phyloP scores from a whole-genome alignment of 1,284 basidiomycete species.

The Ganoderma meredithae region DNA sequence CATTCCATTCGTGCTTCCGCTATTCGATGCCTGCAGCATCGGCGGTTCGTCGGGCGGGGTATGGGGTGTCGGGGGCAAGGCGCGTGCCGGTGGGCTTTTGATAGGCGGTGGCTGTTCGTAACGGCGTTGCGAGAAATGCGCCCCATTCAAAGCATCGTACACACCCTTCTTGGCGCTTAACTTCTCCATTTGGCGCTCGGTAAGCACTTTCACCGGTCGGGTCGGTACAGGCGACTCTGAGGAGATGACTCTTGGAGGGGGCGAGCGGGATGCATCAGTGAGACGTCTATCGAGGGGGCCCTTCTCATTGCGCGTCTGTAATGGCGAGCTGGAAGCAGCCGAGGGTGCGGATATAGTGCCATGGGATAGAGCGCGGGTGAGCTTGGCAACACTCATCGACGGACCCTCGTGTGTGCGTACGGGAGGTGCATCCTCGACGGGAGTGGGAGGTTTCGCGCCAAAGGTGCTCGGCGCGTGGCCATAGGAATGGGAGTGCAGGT shows the following conservation, averaged over 20 bases:
- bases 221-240: conserved; percentile 31
- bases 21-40: conserved; percentile 6
- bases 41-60: conserved; percentile 9
- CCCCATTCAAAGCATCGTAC: conserved; percentile 9
- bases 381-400: conserved; percentile 9
- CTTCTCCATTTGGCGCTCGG: conserved; percentile 42
- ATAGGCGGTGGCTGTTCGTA: conserved; percentile 21
- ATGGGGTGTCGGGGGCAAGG: conserved; percentile 10
- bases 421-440: conserved; percentile 25
- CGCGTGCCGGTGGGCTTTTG: conserved; percentile 17
- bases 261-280: conserved; percentile 21
- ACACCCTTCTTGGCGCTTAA: conserved; percentile 30
- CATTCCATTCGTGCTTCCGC: conserved; percentile 3
- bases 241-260: conserved; percentile 28
- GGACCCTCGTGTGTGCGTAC: conserved; percentile 17
- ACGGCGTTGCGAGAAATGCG: conserved; percentile 15
- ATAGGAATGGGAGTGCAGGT: conserved; percentile 7
- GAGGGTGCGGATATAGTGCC: conserved; percentile 2
- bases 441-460: conserved; percentile 27
- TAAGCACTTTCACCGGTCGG: conserved; percentile 39
- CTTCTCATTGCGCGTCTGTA: conserved; percentile 29
- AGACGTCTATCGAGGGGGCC: conserved; percentile 15
- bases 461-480: conserved; percentile 19
- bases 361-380: conserved; percentile 4
- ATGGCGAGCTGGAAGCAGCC: conserved; percentile 24